A percentile compares a stretch with the other conserved stretches of the same genome.
These are phyloP conservation scores for Crithidia mellificae DNA, from an alignment of 208 protist species.

Conservation along the genomic window DNA sequence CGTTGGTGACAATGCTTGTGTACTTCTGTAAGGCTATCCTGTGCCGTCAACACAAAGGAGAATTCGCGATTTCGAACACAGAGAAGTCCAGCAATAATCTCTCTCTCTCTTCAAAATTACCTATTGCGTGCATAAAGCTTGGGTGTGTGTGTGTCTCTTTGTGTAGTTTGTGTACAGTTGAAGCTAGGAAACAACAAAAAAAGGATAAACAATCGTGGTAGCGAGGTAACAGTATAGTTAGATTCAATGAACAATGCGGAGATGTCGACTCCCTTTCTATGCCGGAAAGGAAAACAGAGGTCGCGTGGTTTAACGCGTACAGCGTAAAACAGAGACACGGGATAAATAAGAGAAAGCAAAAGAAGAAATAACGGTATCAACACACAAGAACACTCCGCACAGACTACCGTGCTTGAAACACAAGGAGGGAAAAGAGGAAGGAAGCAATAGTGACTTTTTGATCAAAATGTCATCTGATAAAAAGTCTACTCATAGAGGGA, in stretches of 20 bases:
- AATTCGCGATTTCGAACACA: too few species aligned
- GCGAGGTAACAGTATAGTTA: constrained; percentile 7
- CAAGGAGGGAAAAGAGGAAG: neutral
- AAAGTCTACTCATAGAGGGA: neutral
- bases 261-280: neutral
- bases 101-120: too few species aligned
- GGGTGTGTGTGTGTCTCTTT: neutral
- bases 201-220: too few species aligned
- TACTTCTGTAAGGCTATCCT: too few species aligned
- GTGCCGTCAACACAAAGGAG: too few species aligned
- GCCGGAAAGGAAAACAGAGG: neutral
- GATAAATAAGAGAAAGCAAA: neutral
- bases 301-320: neutral
- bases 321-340: neutral
- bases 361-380: constrained; percentile 3
- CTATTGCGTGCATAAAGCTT: too few species aligned
- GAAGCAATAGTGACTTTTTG: neutral
- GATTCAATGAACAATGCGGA: constrained; percentile 7
- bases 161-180: neutral
- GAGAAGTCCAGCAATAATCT: too few species aligned
- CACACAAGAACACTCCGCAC: neutral
- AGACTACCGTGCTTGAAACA: neutral
- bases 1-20: too few species aligned
- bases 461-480: too few species aligned
- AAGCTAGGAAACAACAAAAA: constrained; percentile 9